phyloP scores from a whole-genome alignment of 2,329 filamentous ascomycete species.

The Ceratocystis cubensis region DNA sequence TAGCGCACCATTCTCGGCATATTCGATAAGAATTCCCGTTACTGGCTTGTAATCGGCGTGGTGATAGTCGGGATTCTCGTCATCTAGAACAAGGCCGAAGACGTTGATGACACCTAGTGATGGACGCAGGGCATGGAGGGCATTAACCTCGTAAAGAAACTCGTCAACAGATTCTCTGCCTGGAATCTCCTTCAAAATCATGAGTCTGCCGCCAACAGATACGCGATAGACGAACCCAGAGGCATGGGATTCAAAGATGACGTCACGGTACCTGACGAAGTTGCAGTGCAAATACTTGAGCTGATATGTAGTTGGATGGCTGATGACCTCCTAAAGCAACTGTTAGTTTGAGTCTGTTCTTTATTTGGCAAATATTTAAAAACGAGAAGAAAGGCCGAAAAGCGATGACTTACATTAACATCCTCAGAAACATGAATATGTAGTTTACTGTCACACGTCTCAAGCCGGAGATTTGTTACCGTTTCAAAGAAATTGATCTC shows the following conservation, averaged over 20 bases:
- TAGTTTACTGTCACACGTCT: slow-evolving; percentile 74
- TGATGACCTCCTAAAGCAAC: slow-evolving; percentile 59
- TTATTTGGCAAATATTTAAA: background rate
- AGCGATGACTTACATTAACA: slow-evolving; percentile 47
- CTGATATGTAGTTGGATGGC: slow-evolving; percentile 61
- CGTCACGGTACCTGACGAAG: slow-evolving; percentile 56
- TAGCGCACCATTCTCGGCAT: slow-evolving; percentile 72
- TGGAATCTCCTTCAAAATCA: slow-evolving; percentile 97
- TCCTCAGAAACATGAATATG: slow-evolving; percentile 98
- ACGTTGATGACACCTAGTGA: slow-evolving; percentile 73
- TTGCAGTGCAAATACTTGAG: slow-evolving; percentile 60
- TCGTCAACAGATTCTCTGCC: slow-evolving; percentile 91
- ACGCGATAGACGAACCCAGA: slow-evolving; percentile 98
- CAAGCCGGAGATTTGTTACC: slow-evolving; percentile 87
- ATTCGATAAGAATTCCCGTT: slow-evolving; percentile 82
- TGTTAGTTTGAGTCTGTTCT: slow-evolving; percentile 19
- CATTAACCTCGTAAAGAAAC: slow-evolving; percentile 95
- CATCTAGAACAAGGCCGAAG: slow-evolving; percentile 78
- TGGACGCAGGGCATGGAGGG: slow-evolving; percentile 62
- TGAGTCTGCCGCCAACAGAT: slow-evolving; percentile 48
- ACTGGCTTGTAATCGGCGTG: slow-evolving; percentile 45
- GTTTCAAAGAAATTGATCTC: slow-evolving; percentile 95
- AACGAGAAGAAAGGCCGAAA: background rate
- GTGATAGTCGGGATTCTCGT: slow-evolving; percentile 46
- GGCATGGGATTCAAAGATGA: slow-evolving; percentile 81